Evolutionary conservation across 768 basidiomycete genomes (phyloP).

Genomic region (Suillus plorans): DNA sequence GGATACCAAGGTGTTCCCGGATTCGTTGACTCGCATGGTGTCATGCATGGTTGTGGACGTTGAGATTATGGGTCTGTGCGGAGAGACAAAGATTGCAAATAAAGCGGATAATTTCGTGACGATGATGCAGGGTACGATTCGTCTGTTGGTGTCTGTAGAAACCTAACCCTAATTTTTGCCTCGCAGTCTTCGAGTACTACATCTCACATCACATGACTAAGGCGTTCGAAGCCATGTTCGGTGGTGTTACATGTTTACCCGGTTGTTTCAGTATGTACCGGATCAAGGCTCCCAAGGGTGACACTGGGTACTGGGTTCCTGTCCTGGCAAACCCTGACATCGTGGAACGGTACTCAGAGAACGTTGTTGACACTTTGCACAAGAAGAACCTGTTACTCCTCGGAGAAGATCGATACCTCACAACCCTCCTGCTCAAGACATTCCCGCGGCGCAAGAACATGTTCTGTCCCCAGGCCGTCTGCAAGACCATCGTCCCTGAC

Average conservation of each 20-base stretch:
- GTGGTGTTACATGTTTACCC: conserved; percentile 98
- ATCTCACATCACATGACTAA: conserved; percentile 99
- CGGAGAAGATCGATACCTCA: conserved; percentile 98
- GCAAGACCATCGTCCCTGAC: conserved; percentile 98
- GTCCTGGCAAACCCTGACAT: conserved; percentile 98
- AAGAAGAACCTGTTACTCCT: conserved; percentile 98
- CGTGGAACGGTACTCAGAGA: conserved; percentile 98
- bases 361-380: conserved; percentile 98
- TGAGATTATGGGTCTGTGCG: conserved; percentile 99
- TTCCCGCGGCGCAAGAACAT: conserved; percentile 99
- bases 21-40: conserved; percentile 93
- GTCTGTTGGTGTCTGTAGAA: conserved; percentile 9
- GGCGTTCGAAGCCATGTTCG: conserved; percentile 99
- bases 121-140: conserved; percentile 93
- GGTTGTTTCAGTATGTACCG: conserved; percentile 99
- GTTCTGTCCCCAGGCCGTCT: conserved; percentile 98
- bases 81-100: conserved; percentile 99
- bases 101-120: conserved; percentile 98
- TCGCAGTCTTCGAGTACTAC: conserved; percentile 96
- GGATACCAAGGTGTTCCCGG: conserved; percentile 98
- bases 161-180: conserved; percentile 2
- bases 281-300: conserved; percentile 98
- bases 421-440: conserved; percentile 96
- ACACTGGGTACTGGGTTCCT: conserved; percentile 96
- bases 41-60: conserved; percentile 95